These are phyloP conservation scores for Coemansia sp. DNA, from an alignment of 192 early-diverging fungal species.

Conservation along the genomic window DNA sequence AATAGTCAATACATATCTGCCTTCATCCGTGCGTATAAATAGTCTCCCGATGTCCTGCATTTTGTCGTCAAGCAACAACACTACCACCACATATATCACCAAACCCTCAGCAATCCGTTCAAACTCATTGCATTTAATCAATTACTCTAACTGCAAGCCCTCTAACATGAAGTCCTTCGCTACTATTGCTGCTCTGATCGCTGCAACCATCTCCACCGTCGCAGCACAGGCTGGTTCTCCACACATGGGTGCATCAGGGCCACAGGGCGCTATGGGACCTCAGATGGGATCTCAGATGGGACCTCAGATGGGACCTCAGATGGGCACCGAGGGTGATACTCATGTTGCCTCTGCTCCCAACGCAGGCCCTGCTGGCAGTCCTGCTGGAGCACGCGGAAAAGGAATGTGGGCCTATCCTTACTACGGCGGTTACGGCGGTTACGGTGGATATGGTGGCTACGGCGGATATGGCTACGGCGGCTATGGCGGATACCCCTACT, in stretches of 20 bases:
- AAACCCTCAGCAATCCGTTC: not conserved
- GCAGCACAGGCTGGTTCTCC: conserved; percentile 30
- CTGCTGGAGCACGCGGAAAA: conserved; percentile 49
- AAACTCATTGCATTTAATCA: not conserved
- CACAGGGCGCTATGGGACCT: conserved; percentile 31
- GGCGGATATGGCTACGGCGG: conserved; percentile 20
- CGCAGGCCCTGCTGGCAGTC: conserved; percentile 48
- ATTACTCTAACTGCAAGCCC: not conserved
- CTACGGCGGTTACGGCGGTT: conserved; percentile 32
- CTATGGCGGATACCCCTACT: conserved; percentile 26
- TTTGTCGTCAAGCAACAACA: not conserved
- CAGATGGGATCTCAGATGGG: conserved; percentile 24
- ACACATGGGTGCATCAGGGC: conserved; percentile 29
- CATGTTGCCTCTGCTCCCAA: conserved; percentile 22
- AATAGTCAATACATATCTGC: not conserved
- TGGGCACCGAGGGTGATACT: conserved; percentile 28
- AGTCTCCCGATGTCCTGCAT: not conserved
- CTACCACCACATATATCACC: not conserved
- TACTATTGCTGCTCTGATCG: conserved; percentile 26
- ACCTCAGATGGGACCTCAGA: conserved; percentile 14
- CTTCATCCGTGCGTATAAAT: not conserved
- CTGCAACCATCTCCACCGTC: conserved; percentile 24
- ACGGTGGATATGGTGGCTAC: conserved; percentile 29
- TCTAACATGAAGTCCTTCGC: conserved; percentile 39
- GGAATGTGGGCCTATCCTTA: conserved; percentile 53